Conservation (phyloP, 306 rosid genomes). For the Malus fusca region DNA sequence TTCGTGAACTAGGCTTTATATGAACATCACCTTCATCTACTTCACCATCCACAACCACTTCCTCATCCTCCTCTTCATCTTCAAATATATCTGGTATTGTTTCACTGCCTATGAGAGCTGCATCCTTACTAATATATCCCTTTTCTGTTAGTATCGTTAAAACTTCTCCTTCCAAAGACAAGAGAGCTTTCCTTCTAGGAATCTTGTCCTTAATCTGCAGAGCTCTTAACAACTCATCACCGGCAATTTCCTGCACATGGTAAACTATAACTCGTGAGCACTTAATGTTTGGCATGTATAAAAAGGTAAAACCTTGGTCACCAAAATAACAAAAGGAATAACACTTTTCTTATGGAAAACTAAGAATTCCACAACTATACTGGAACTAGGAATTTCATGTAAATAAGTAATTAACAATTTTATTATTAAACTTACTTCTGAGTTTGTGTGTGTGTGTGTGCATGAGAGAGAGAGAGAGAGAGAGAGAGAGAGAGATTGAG, state of each 20-base stretch:
- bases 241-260: constrained; percentile 69
- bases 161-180: constrained; percentile 72
- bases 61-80: constrained; percentile 93
- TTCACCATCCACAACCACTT: constrained; percentile 92
- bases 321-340: not conserved
- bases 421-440: not conserved
- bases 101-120: constrained; percentile 39
- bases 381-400: not conserved
- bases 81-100: constrained; percentile 56
- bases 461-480: too few relatives aligned
- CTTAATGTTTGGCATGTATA: not conserved
- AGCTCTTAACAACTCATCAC: constrained; percentile 58
- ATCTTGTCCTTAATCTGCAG: constrained; percentile 77
- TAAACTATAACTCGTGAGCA: not conserved
- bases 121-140: constrained; percentile 60
- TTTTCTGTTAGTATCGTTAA: constrained; percentile 71
- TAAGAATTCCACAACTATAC: not conserved
- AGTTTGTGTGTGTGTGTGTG: not conserved
- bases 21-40: constrained; percentile 98
- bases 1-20: constrained; percentile 71
- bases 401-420: not conserved
- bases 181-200: constrained; percentile 89
- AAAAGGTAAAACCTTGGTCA: not conserved
- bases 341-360: not conserved
- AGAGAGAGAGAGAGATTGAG: too few relatives aligned